Percentiles rank a stretch among this genome's conserved stretches.
phyloP scores from a whole-genome alignment of 2,329 filamentous ascomycete species.

The Colletotrichum abscissum region DNA sequence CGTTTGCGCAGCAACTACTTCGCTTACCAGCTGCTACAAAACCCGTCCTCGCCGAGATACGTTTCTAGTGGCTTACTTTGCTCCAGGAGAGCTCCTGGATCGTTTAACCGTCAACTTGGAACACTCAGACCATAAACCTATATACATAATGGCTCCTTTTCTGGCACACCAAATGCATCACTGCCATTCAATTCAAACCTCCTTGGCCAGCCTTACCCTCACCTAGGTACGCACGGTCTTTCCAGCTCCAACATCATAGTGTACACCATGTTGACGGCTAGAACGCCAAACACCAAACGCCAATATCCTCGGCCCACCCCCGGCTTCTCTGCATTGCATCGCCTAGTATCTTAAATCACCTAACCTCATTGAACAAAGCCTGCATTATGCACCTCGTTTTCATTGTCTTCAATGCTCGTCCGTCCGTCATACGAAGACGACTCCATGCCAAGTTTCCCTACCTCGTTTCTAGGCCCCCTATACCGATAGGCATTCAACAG shows the following conservation, averaged over 20 bases:
- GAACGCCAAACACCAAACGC: neutral
- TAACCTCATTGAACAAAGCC: neutral
- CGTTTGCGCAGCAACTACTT: neutral
- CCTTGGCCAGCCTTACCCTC: neutral
- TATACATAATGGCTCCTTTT: neutral
- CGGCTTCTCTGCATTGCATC: neutral
- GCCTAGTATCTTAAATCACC: neutral
- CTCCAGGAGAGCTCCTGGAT: neutral
- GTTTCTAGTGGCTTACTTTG: neutral
- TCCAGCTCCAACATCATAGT: neutral
- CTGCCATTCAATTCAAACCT: neutral
- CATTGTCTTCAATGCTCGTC: neutral
- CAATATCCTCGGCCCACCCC: neutral
- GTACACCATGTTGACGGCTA: too few species aligned
- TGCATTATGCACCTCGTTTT: neutral
- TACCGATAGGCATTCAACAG: neutral
- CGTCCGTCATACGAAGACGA: neutral
- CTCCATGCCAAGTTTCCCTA: neutral
- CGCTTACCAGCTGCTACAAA: neutral
- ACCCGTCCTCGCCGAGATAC: neutral
- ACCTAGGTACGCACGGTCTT: neutral
- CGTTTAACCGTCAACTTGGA: neutral
- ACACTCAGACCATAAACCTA: neutral
- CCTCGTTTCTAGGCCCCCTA: neutral
- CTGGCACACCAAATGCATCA: slow-evolving; percentile 16